A percentile compares a stretch with the other conserved stretches of the same genome.
phyloP scores from a whole-genome alignment of 1,139 yeast genomes.

The Citeromyces hawaiiensis region DNA sequence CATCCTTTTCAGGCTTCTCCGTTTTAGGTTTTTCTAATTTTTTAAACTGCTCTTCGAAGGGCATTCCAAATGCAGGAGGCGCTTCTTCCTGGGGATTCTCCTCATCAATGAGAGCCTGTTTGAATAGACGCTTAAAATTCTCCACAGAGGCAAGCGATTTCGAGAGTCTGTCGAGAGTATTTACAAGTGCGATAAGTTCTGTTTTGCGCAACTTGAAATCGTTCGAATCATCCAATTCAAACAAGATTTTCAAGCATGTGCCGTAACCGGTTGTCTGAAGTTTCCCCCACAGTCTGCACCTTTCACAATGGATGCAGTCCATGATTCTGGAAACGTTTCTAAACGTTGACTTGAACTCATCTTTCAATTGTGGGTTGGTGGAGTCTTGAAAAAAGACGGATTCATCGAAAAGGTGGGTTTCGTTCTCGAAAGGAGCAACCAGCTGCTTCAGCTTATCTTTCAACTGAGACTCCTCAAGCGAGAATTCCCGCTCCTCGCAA shows the following conservation, averaged over 20 bases:
- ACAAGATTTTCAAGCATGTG: conserved; percentile 80
- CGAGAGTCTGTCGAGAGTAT: conserved; percentile 85
- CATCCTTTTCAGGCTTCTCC: neutral
- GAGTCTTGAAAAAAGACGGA: conserved; percentile 37
- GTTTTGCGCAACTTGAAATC: conserved; percentile 49
- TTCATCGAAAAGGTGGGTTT: conserved; percentile 29
- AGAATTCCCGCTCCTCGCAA: conserved; percentile 12
- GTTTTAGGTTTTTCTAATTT: neutral
- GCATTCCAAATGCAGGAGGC: neutral
- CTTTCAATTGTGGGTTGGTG: conserved; percentile 33
- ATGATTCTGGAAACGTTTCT: conserved; percentile 82
- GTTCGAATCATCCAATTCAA: conserved; percentile 50
- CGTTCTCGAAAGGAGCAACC: conserved; percentile 10
- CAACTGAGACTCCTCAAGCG: conserved; percentile 12
- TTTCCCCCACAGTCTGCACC: conserved; percentile 97
- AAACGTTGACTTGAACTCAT: conserved; percentile 77
- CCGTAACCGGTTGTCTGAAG: conserved; percentile 96
- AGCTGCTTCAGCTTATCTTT: conserved; percentile 12
- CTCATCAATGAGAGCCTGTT: conserved; percentile 5
- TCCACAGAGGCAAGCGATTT: conserved; percentile 69
- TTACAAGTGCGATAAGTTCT: conserved; percentile 80
- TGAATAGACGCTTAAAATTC: conserved; percentile 50
- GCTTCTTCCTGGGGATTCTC: neutral
- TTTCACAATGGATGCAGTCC: conserved; percentile 98
- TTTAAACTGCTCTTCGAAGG: neutral